These are phyloP conservation scores for Trichoderma harzianum DNA, from an alignment of 2,329 filamentous ascomycete species.

Conservation along the genomic window DNA sequence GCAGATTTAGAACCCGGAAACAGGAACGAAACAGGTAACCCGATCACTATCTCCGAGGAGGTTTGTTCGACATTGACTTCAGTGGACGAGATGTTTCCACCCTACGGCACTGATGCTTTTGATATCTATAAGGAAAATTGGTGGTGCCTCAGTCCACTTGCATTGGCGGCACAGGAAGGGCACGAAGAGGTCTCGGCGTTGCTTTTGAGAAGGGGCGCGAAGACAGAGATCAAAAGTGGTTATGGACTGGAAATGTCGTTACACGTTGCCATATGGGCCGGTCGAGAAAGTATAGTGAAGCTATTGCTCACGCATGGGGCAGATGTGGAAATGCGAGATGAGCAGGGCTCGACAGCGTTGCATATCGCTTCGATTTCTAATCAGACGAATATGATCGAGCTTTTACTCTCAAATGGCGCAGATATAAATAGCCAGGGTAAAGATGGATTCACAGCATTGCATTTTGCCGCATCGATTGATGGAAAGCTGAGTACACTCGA, in stretches of 20 bases:
- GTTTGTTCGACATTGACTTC: fast-evolving
- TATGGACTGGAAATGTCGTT: neutral
- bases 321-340: neutral
- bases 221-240: neutral
- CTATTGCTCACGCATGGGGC: neutral
- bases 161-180: neutral
- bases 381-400: too few species aligned
- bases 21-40: neutral
- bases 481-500: too few species aligned
- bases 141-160: neutral
- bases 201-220: neutral
- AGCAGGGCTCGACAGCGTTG: neutral
- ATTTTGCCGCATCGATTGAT: too few species aligned
- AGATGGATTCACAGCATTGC: neutral
- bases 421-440: fast-evolving
- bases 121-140: too few species aligned
- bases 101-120: neutral
- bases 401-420: neutral
- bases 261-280: neutral
- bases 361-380: too few species aligned
- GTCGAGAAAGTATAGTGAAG: neutral
- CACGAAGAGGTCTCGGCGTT: neutral
- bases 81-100: neutral
- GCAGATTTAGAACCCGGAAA: neutral
- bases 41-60: neutral